Evolutionary conservation across 176 grass and related monocot species (phyloP), one percentile per base, ranked within the genome.

Genomic region (Poa pratensis): DNA sequence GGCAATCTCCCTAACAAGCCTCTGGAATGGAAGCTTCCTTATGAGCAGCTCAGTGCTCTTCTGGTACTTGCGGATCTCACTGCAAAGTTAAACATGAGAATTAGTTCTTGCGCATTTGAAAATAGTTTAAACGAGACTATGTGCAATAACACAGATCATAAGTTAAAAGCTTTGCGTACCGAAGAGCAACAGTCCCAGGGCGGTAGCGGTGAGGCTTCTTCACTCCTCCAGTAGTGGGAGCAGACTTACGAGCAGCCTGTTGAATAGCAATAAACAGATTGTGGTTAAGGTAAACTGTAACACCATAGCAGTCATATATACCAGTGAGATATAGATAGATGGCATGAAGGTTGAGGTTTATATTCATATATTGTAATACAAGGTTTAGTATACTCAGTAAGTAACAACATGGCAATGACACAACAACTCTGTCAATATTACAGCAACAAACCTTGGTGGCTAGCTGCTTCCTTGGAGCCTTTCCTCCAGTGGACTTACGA

Each of bases 141-240:
- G 12, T 15, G 63, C 15, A 23, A 10, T 4, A 78, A 20, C 17
- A 61, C 14, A 32, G 3, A 66, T 49, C 27, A 37, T 3, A 24
- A 28, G 34, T 28, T 30, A 27, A 9, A 45, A 40, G 1, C 40
- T 67, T 52, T 32, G 62, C 91, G 0, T 9, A 90, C 87, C 91
- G 91, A 68, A 92, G 90, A 76, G 90, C 90, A 86, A 92, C 87
- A 83, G 90, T 92, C 1, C 90, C 90, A 80, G 90, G 90, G 64
- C 87, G 87, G 71, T 90, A 92, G 4, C 91, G 91, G 85, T 92
- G 91, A 87, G 91, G 91, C 87, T 92, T 92, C 91, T 92, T 92
- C 65, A 92, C 87, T 90, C 87, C 91, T 11, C 87, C 91, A 82
- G 91, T 92, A 28, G 87, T 92, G 24, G 91, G 91, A 22, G 91